These are phyloP conservation scores for Jaltomata sinuosa DNA, from an alignment of 257 asterid genomes.

Conservation along the genomic window DNA sequence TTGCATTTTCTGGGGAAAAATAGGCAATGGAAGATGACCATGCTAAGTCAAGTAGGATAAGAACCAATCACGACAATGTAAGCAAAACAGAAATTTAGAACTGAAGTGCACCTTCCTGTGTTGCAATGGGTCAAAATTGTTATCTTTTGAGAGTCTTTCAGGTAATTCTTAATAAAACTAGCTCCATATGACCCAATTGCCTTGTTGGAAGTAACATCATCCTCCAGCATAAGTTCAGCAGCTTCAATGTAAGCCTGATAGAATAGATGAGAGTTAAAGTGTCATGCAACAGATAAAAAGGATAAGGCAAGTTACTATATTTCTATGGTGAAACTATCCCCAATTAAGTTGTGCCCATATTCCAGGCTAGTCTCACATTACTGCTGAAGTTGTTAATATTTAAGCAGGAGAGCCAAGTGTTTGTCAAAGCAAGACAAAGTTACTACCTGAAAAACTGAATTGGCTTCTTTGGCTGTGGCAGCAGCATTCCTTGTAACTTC, in stretches of 20 bases:
- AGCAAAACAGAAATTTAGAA: neutral
- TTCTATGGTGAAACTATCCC: neutral
- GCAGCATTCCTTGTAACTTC: constrained; percentile 42
- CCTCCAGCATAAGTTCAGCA: constrained; percentile 80
- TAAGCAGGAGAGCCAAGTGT: neutral
- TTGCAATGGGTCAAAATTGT: constrained; percentile 93
- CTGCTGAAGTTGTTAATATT: neutral
- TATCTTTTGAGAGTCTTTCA: constrained; percentile 26
- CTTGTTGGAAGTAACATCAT: constrained; percentile 85
- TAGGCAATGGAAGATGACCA: neutral
- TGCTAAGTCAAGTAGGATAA: neutral
- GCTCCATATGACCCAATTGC: constrained; percentile 87
- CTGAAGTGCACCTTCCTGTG: constrained; percentile 69
- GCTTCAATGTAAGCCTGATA: constrained; percentile 69
- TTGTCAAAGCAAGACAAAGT: neutral
- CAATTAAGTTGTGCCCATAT: neutral
- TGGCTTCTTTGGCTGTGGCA: constrained; percentile 44
- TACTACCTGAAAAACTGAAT: constrained; percentile 55
- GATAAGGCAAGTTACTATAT: neutral
- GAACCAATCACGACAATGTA: neutral
- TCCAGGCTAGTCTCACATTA: neutral
- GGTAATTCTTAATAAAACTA: constrained; percentile 40
- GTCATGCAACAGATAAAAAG: neutral
- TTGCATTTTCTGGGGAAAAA: neutral
- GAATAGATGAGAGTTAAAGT: neutral